Evolutionary conservation across 2,329 filamentous ascomycete genomes (phyloP).

Genomic region (Epichloe elymi): DNA sequence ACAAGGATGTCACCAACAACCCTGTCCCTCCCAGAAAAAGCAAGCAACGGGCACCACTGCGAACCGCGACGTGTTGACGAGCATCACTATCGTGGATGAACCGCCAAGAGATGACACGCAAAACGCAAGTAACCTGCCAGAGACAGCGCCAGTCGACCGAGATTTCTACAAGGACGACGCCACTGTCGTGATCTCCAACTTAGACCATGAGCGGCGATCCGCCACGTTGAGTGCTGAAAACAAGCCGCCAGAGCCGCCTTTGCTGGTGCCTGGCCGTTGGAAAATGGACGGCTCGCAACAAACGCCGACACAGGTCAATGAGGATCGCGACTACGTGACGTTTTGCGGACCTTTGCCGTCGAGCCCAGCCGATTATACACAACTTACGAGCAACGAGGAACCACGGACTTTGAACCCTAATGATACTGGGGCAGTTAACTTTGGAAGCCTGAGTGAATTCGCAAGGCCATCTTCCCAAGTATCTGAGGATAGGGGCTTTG

Average conservation of each 20-base stretch:
- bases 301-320: constrained; percentile 43
- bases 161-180: neutral
- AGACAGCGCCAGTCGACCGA: neutral
- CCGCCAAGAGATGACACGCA: neutral
- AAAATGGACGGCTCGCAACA: constrained; percentile 35
- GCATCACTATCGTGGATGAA: neutral
- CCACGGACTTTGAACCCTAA: constrained; percentile 28
- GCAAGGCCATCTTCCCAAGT: constrained; percentile 27
- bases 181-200: neutral
- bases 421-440: constrained; percentile 37
- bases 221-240: neutral
- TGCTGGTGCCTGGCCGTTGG: neutral
- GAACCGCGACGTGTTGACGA: constrained; percentile 2
- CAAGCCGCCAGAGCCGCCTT: neutral
- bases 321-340: constrained; percentile 41
- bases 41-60: constrained; percentile 1
- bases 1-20: constrained; percentile 3
- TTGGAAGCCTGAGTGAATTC: constrained; percentile 24
- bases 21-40: constrained; percentile 2
- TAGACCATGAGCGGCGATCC: constrained; percentile 9
- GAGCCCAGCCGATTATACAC: constrained; percentile 15
- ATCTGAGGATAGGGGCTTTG: constrained; percentile 27
- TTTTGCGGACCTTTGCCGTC: constrained; percentile 19
- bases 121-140: constrained; percentile 1
- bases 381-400: constrained; percentile 18